Conservation (phyloP, 2,329 filamentous ascomycete species). For the Dothistroma pini region DNA sequence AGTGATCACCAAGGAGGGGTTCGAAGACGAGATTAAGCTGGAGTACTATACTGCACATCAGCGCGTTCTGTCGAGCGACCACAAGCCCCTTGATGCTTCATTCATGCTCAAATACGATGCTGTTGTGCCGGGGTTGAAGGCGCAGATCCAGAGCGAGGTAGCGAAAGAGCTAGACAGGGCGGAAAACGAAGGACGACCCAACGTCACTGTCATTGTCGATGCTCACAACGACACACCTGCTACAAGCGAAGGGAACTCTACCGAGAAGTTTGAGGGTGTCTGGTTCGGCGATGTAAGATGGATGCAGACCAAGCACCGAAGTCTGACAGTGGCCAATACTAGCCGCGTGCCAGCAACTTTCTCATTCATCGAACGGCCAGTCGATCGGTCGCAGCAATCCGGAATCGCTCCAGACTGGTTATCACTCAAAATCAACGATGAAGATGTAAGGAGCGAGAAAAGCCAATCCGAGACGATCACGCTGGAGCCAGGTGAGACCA, state of each 20-base stretch:
- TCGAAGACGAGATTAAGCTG: slow-evolving; percentile 53
- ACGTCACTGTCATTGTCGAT: slow-evolving; percentile 69
- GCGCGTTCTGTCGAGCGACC: slow-evolving; percentile 84
- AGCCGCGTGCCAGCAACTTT: slow-evolving; percentile 76
- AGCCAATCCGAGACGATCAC: slow-evolving; percentile 51
- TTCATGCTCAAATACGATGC: slow-evolving; percentile 85
- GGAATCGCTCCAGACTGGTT: slow-evolving; percentile 64
- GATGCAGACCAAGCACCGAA: slow-evolving; percentile 60
- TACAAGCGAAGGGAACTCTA: slow-evolving; percentile 12
- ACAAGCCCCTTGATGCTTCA: slow-evolving; percentile 82
- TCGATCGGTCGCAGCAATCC: slow-evolving; percentile 42
- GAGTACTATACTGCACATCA: slow-evolving; percentile 83
- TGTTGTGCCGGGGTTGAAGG: slow-evolving; percentile 78
- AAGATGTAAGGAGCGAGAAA: slow-evolving; percentile 18
- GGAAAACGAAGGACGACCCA: slow-evolving; percentile 85
- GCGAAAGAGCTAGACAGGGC: slow-evolving; percentile 82
- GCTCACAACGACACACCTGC: slow-evolving; percentile 38
- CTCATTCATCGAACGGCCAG: slow-evolving; percentile 71
- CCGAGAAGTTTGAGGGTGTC: slow-evolving; percentile 53
- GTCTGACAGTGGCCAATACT: slow-evolving; percentile 87
- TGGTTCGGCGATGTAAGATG: slow-evolving; percentile 76
- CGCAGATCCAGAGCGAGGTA: slow-evolving; percentile 79
- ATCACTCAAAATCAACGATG: slow-evolving; percentile 45
- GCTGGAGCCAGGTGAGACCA: slow-evolving; percentile 80
- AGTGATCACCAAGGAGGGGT: slow-evolving; percentile 57